Conservation (phyloP, 2,329 filamentous ascomycete genomes). For the Drechslerella dactyloides region DNA sequence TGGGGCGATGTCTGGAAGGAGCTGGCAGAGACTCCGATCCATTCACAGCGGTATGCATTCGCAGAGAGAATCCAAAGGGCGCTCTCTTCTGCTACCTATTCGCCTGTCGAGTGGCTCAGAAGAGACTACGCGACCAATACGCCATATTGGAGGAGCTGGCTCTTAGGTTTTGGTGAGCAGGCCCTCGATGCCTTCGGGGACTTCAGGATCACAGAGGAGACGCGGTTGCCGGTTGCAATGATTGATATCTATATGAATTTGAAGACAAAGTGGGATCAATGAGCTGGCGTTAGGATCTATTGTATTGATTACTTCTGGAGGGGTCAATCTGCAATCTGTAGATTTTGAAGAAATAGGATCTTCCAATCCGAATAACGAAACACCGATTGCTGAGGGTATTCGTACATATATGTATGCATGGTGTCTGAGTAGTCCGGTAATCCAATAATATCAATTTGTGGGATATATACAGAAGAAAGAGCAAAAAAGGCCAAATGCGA, state of each 20-base stretch:
- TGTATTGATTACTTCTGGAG: too few species aligned
- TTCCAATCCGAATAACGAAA: too few species aligned
- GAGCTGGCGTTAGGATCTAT: background rate
- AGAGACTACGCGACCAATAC: constrained; percentile 20
- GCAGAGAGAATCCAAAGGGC: constrained; percentile 21
- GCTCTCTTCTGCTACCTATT: background rate
- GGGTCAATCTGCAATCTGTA: too few species aligned
- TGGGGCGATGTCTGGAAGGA: constrained; percentile 57
- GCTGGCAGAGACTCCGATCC: constrained; percentile 16
- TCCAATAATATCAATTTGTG: too few species aligned
- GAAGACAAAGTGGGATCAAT: constrained; percentile 50
- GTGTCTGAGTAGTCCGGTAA: too few species aligned
- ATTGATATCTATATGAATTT: constrained; percentile 45
- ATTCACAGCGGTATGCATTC: constrained; percentile 1
- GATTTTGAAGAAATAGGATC: too few species aligned
- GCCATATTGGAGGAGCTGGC: constrained; percentile 38
- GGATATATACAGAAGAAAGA: too few species aligned
- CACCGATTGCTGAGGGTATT: too few species aligned
- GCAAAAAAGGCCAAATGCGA: too few species aligned
- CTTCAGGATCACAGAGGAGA: constrained; percentile 26
- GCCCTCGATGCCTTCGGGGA: constrained; percentile 32
- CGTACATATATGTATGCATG: too few species aligned
- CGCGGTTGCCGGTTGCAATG: constrained; percentile 34
- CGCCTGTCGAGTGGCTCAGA: constrained; percentile 22
- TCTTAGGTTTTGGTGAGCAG: constrained; percentile 39